These are phyloP conservation scores for Colletotrichum filicis DNA, from an alignment of 2,329 filamentous ascomycete species.

Conservation along the genomic window DNA sequence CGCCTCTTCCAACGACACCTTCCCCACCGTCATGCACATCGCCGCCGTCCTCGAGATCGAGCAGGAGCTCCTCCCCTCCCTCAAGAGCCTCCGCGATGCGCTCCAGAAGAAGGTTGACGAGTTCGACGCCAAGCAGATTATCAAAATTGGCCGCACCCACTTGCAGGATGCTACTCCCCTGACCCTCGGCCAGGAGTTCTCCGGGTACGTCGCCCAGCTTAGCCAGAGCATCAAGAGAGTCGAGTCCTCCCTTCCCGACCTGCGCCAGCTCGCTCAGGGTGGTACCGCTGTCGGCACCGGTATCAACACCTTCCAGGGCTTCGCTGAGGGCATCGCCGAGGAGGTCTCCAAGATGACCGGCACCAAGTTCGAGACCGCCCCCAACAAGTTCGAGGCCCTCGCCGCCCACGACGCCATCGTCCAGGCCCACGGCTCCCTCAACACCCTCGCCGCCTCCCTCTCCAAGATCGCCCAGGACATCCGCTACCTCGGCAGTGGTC, in stretches of 20 bases:
- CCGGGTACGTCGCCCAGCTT: slow-evolving; percentile 94
- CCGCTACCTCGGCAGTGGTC: slow-evolving; percentile 94
- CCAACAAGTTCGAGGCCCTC: slow-evolving; percentile 98
- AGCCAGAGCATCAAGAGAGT: slow-evolving; percentile 91
- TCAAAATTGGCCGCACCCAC: slow-evolving; percentile 99
- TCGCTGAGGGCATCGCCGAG: slow-evolving; percentile 90
- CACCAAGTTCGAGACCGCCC: slow-evolving; percentile 92
- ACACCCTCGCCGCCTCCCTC: slow-evolving; percentile 90
- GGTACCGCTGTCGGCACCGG: slow-evolving; percentile 97
- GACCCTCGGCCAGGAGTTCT: slow-evolving; percentile 97
- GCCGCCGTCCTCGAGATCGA: slow-evolving; percentile 95
- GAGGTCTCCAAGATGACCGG: slow-evolving; percentile 95
- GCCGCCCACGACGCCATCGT: slow-evolving; percentile 96
- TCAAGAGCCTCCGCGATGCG: slow-evolving; percentile 83
- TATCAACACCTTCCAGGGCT: slow-evolving; percentile 96
- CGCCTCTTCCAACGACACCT: slow-evolving; percentile 98
- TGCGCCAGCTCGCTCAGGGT: slow-evolving; percentile 90
- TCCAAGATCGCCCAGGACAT: slow-evolving; percentile 99
- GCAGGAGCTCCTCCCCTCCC: slow-evolving; percentile 82
- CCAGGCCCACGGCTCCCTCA: slow-evolving; percentile 91
- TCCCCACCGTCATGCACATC: slow-evolving; percentile 99
- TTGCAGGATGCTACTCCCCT: slow-evolving; percentile 96
- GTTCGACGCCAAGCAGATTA: slow-evolving; percentile 87
- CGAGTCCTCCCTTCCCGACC: slow-evolving; percentile 82
- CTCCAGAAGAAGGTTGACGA: slow-evolving; percentile 89